Evolutionary conservation across 2,329 filamentous ascomycete species (phyloP).

Genomic region (Cladosporium sp.): DNA sequence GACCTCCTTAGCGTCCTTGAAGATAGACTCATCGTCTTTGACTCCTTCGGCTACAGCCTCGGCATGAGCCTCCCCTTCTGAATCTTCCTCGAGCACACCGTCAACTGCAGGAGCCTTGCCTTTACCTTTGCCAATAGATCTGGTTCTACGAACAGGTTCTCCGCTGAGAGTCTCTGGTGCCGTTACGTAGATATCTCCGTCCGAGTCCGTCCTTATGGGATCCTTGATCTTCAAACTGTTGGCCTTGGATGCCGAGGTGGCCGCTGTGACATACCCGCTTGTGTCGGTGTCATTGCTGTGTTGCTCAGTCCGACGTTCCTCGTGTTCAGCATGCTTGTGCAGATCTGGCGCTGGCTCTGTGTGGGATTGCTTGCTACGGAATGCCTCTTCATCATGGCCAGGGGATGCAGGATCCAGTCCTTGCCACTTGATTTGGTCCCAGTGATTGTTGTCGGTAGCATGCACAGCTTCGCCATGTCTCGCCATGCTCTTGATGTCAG

Average conservation of each 20-base stretch:
- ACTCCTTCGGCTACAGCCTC: not conserved
- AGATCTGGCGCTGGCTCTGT: slow-evolving; percentile 15
- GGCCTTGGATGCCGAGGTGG: slow-evolving; percentile 1
- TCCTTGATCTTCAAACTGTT: not conserved
- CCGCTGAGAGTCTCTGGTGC: not conserved
- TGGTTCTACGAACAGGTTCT: not conserved
- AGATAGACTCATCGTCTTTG: not conserved
- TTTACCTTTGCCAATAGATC: slow-evolving; percentile 1
- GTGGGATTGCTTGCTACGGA: slow-evolving; percentile 18
- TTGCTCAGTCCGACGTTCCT: not conserved
- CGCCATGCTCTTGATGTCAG: slow-evolving; percentile 54
- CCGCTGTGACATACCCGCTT: slow-evolving; percentile 7
- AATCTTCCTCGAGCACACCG: slow-evolving; percentile 10
- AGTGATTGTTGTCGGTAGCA: slow-evolving; percentile 3
- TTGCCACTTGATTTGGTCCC: slow-evolving; percentile 12
- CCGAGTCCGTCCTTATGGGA: not conserved
- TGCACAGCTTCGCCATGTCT: not conserved
- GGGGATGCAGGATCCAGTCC: slow-evolving; percentile 9
- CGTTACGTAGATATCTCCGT: slow-evolving; percentile 2
- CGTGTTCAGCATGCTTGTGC: slow-evolving; percentile 17
- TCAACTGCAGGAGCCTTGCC: not conserved
- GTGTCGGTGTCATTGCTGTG: slow-evolving; percentile 6
- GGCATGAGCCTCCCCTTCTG: slow-evolving; percentile 4
- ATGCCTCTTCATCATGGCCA: slow-evolving; percentile 13
- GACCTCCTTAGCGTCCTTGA: slow-evolving; percentile 12